These are phyloP conservation scores for Auricularia auricula-judae DNA, from an alignment of 768 basidiomycete species.

Conservation along the genomic window DNA sequence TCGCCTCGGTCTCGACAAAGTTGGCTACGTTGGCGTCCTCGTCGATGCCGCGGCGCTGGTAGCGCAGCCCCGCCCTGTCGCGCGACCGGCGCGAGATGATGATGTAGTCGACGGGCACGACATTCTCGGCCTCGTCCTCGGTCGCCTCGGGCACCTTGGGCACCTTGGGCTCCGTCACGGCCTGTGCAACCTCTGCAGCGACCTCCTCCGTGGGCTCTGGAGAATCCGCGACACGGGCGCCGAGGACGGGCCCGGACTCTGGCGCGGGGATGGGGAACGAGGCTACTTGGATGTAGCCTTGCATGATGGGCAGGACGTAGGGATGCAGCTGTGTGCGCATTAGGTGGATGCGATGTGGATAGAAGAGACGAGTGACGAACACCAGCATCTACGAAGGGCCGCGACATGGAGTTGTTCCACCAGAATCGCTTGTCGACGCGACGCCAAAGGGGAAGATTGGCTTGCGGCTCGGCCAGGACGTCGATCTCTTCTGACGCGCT, in stretches of 20 bases:
- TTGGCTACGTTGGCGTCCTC: constrained; percentile 90
- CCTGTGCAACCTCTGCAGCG: not conserved
- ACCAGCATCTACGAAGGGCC: constrained; percentile 79
- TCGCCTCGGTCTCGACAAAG: constrained; percentile 91
- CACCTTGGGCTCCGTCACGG: constrained; percentile 7
- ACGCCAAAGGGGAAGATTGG: constrained; percentile 81
- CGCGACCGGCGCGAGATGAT: constrained; percentile 79
- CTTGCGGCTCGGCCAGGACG: constrained; percentile 57
- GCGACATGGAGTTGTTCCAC: constrained; percentile 90
- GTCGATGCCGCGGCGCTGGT: constrained; percentile 90
- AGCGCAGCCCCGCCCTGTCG: constrained; percentile 85
- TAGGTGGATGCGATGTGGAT: not conserved
- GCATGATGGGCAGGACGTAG: constrained; percentile 85
- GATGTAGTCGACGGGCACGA: constrained; percentile 55
- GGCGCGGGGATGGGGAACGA: constrained; percentile 41
- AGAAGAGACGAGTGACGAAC: constrained; percentile 30
- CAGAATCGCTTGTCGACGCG: constrained; percentile 84
- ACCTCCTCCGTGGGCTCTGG: constrained; percentile 7
- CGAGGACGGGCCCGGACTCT: not conserved
- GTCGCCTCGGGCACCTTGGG: constrained; percentile 20
- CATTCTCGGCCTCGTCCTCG: constrained; percentile 24
- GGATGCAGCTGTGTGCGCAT: constrained; percentile 52
- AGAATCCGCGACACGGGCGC: constrained; percentile 9
- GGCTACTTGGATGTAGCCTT: constrained; percentile 79
- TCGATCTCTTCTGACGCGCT: constrained; percentile 30